phyloP scores from a whole-genome alignment of 495 filamentous ascomycete species.

The Lepidopterella palustris region DNA sequence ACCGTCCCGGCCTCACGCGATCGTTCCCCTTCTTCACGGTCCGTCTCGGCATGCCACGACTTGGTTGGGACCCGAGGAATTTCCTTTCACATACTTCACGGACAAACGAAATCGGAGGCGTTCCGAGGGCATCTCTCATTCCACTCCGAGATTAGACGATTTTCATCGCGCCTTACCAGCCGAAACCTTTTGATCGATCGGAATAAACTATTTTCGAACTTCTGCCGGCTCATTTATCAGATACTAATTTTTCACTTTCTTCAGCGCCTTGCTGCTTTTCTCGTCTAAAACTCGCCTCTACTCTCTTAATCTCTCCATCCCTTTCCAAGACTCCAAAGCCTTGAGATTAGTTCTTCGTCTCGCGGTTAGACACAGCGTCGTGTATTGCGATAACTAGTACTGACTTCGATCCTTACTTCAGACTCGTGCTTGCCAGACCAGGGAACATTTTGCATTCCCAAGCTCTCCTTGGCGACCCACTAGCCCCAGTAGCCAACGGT shows the following conservation, averaged over 20 bases:
- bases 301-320: neutral
- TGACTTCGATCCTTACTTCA: slow-evolving; percentile 13
- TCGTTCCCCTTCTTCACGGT: neutral
- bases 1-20: neutral
- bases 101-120: neutral
- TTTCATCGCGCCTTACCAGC: neutral
- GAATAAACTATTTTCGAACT: neutral
- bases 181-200: neutral
- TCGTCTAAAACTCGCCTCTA: too few species aligned
- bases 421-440: slow-evolving; percentile 21
- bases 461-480: slow-evolving; percentile 25
- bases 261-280: too few species aligned
- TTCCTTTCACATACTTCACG: neutral
- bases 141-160: neutral
- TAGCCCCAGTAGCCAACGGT: slow-evolving; percentile 20
- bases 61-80: neutral
- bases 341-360: neutral
- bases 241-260: neutral
- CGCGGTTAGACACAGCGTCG: neutral
- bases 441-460: slow-evolving; percentile 26
- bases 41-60: neutral
- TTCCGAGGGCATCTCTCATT: neutral
- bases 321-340: neutral
- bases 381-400: neutral
- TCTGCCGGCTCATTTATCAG: neutral